phyloP scores from a whole-genome alignment of 192 early-diverging fungal genomes.

The Coemansia sp. region DNA sequence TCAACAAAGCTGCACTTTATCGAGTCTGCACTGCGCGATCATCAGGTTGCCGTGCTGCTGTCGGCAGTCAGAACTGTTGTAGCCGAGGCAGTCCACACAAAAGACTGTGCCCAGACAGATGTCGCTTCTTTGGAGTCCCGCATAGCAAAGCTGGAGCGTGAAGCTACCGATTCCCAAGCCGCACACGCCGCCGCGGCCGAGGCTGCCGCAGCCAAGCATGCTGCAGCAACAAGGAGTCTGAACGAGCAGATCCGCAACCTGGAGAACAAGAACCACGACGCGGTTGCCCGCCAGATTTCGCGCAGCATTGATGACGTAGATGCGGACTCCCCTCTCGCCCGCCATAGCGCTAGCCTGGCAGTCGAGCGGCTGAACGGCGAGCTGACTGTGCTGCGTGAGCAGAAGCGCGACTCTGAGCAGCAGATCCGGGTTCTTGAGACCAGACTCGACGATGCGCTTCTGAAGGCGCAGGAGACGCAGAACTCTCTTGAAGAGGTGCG shows the following conservation, averaged over 20 bases:
- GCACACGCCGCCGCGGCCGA: slow-evolving; percentile 3
- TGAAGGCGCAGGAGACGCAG: slow-evolving; percentile 24
- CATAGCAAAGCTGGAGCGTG: slow-evolving; percentile 8
- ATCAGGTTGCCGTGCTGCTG: slow-evolving; percentile 35
- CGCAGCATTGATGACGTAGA: slow-evolving; percentile 8
- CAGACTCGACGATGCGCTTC: slow-evolving; percentile 32
- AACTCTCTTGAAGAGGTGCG: slow-evolving; percentile 18
- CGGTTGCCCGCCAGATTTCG: slow-evolving; percentile 18
- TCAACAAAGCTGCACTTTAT: slow-evolving; percentile 23
- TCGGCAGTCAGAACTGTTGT: slow-evolving; percentile 29
- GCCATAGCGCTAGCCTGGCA: slow-evolving; percentile 34
- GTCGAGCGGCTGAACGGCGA: slow-evolving; percentile 47
- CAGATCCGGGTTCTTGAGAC: slow-evolving; percentile 20
- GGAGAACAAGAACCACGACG: slow-evolving; percentile 32
- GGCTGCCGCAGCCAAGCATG: not conserved
- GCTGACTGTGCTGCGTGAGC: slow-evolving; percentile 40
- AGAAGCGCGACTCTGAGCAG: slow-evolving; percentile 26
- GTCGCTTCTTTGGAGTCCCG: not conserved
- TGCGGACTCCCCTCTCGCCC: slow-evolving; percentile 34
- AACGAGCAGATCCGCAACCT: slow-evolving; percentile 35
- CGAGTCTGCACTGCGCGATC: slow-evolving; percentile 32
- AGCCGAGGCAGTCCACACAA: slow-evolving; percentile 17
- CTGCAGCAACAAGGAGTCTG: not conserved
- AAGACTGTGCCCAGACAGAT: not conserved
- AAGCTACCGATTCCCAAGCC: not conserved